Evolutionary conservation across 2,329 filamentous ascomycete genomes (phyloP).

Genomic region (Lachnellula occidentalis): DNA sequence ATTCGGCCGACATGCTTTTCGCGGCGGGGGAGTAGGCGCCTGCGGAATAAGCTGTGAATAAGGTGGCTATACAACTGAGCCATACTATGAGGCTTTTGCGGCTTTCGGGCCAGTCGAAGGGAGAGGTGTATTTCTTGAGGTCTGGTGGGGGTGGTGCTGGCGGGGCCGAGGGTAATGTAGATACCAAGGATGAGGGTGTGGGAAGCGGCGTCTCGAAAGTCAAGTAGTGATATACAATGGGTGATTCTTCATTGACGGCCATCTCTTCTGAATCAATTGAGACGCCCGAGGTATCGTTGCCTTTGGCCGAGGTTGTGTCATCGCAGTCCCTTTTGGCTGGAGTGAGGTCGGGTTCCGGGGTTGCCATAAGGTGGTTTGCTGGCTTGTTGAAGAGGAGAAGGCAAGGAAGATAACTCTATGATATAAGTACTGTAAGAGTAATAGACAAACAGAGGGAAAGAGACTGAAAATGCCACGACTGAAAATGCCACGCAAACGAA

Average conservation of each 20-base stretch:
- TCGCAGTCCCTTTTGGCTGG: conserved; percentile 4
- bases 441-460: not conserved
- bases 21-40: conserved; percentile 73
- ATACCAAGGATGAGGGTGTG: conserved; percentile 16
- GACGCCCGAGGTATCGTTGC: conserved; percentile 2
- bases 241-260: conserved; percentile 10
- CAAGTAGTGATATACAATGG: conserved; percentile 30
- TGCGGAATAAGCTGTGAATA: conserved; percentile 73
- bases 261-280: conserved; percentile 1
- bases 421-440: not conserved
- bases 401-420: not conserved
- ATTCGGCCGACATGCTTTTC: conserved; percentile 58
- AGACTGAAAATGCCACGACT: not conserved
- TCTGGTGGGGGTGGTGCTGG: conserved; percentile 53
- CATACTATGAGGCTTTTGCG: conserved; percentile 67
- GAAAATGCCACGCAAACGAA: not conserved
- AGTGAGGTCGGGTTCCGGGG: conserved; percentile 13
- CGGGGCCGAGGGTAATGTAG: conserved; percentile 1
- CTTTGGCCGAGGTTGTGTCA: conserved; percentile 1
- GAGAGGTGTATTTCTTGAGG: conserved; percentile 61
- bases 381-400: not conserved
- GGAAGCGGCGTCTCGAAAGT: conserved; percentile 29
- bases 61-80: conserved; percentile 71
- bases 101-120: conserved; percentile 64
- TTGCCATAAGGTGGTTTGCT: conserved; percentile 9